Conservation (phyloP, 495 filamentous ascomycete genomes). For the Hypoxylon fuscum region DNA sequence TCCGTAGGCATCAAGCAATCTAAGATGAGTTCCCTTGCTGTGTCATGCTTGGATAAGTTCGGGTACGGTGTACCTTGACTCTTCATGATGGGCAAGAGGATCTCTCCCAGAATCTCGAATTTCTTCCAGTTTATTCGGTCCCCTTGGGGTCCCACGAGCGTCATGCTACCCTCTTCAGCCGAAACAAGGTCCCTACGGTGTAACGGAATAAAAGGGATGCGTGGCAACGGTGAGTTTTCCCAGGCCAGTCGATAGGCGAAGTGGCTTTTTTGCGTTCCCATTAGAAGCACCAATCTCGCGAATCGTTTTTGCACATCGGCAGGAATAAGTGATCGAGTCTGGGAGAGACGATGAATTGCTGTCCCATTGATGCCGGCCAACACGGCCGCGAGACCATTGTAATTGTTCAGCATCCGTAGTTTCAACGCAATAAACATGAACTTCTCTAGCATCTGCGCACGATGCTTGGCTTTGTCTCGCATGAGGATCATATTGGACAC, state of each 20-base stretch:
- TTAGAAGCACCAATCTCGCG: slow-evolving; percentile 87
- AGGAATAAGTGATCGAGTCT: slow-evolving; percentile 82
- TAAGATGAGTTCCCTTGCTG: slow-evolving; percentile 73
- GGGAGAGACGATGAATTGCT: slow-evolving; percentile 82
- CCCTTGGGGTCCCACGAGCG: slow-evolving; percentile 77
- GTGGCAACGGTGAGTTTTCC: slow-evolving; percentile 89
- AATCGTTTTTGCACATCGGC: slow-evolving; percentile 77
- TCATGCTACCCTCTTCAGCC: slow-evolving; percentile 90
- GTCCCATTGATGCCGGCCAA: slow-evolving; percentile 92
- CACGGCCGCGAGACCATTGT: slow-evolving; percentile 92
- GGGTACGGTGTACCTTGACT: slow-evolving; percentile 88
- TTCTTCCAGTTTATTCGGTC: slow-evolving; percentile 97
- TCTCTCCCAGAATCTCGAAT: slow-evolving; percentile 94
- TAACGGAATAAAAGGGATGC: slow-evolving; percentile 95
- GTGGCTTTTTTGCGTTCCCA: slow-evolving; percentile 90
- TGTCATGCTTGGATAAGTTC: slow-evolving; percentile 70
- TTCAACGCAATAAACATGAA: slow-evolving; percentile 88
- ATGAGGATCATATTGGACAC: slow-evolving; percentile 91
- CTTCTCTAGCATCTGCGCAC: slow-evolving; percentile 88
- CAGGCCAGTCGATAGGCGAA: slow-evolving; percentile 95
- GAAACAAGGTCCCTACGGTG: slow-evolving; percentile 88
- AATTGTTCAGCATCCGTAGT: slow-evolving; percentile 92
- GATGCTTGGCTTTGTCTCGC: slow-evolving; percentile 94
- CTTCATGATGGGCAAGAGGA: slow-evolving; percentile 86
- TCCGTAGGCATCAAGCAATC: slow-evolving; percentile 68